These are phyloP conservation scores for Scheffersomyces quercinus DNA, from an alignment of 1,139 yeast species.

Conservation along the genomic window DNA sequence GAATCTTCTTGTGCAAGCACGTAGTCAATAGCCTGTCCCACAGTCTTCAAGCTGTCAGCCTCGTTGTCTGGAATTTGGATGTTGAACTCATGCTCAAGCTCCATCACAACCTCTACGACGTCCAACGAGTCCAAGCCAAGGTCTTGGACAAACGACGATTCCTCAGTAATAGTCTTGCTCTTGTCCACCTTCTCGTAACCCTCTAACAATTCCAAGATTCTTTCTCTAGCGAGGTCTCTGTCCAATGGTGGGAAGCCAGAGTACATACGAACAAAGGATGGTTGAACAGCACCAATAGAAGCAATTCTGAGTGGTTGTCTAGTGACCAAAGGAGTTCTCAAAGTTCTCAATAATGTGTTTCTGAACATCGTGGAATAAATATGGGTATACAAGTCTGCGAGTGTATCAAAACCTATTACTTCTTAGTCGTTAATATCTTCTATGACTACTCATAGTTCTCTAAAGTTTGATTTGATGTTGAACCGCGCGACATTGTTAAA, in stretches of 20 bases:
- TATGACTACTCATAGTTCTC: not conserved
- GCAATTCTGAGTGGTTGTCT: constrained; percentile 15
- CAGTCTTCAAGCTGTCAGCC: constrained; percentile 80
- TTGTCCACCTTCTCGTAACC: constrained; percentile 70
- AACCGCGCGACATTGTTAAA: not conserved
- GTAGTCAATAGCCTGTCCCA: constrained; percentile 79
- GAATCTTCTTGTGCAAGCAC: constrained; percentile 75
- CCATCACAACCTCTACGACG: constrained; percentile 87
- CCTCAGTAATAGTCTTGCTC: constrained; percentile 52
- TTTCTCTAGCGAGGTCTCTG: constrained; percentile 68
- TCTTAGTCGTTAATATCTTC: too few relatives aligned
- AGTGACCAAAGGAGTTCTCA: constrained; percentile 24
- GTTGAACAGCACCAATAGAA: constrained; percentile 12
- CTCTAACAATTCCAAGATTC: constrained; percentile 77
- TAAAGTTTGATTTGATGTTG: constrained; percentile 1
- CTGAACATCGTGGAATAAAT: constrained; percentile 30
- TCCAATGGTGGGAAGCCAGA: constrained; percentile 67
- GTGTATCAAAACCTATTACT: not conserved
- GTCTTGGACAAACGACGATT: constrained; percentile 68
- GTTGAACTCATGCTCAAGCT: constrained; percentile 79
- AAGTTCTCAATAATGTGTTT: constrained; percentile 25
- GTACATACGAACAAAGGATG: constrained; percentile 44
- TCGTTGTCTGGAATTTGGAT: constrained; percentile 84
- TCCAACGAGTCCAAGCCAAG: constrained; percentile 86
- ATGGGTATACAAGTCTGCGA: constrained; percentile 2